Percentiles rank a stretch among this genome's conserved stretches.
These are phyloP conservation scores for Pythium brassicae DNA, from an alignment of 352 stramenopile genomes.

Conservation along the genomic window DNA sequence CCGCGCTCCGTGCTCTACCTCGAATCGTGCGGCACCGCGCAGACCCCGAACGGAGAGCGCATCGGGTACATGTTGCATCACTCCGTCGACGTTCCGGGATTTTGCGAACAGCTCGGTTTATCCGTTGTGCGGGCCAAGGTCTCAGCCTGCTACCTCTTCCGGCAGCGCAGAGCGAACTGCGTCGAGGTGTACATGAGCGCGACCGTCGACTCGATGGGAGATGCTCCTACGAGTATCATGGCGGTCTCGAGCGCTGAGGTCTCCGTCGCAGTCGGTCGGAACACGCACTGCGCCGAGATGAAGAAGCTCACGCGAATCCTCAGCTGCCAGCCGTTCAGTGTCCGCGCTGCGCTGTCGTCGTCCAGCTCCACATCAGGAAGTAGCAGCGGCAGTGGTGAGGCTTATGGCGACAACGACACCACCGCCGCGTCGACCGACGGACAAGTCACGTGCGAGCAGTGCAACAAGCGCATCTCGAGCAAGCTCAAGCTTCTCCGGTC, in stretches of 20 bases:
- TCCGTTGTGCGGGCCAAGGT: conserved; percentile 42
- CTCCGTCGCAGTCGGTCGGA: conserved; percentile 3
- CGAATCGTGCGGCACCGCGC: conserved; percentile 37
- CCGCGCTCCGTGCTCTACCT: conserved; percentile 58
- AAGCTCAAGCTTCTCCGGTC: background rate
- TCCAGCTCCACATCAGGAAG: background rate
- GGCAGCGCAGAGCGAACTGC: conserved; percentile 34
- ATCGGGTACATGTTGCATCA: no score
- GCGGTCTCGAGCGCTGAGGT: background rate
- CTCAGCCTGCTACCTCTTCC: conserved; percentile 43
- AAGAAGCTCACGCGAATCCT: conserved; percentile 13
- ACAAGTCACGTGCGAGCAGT: background rate
- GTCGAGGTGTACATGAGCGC: conserved; percentile 42
- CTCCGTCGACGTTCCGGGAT: no score
- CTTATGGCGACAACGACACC: background rate
- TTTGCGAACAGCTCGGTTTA: no score
- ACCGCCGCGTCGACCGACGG: background rate
- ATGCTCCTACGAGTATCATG: background rate
- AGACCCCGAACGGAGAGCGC: conserved; percentile 31
- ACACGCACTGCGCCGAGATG: conserved; percentile 3
- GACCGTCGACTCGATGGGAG: conserved; percentile 2
- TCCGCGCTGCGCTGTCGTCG: background rate
- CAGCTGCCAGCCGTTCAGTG: background rate
- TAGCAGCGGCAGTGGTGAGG: background rate
- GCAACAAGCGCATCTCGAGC: background rate